phyloP scores from a whole-genome alignment of 2,329 filamentous ascomycete genomes.

The Penicillium sp. region DNA sequence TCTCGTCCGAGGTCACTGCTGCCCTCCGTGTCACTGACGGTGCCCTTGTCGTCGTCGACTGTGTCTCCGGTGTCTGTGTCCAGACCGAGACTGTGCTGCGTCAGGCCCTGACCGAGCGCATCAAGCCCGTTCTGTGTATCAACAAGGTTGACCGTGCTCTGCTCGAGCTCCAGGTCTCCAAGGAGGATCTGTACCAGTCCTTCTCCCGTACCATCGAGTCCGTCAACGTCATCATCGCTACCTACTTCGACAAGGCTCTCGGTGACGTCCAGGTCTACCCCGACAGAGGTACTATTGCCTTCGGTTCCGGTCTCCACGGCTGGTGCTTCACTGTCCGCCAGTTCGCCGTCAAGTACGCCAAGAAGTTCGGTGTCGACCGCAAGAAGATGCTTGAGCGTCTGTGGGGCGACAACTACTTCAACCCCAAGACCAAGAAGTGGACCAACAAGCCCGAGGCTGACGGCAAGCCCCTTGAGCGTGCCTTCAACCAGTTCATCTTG shows the following conservation, averaged over 20 bases:
- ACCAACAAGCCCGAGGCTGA: slow-evolving; percentile 81
- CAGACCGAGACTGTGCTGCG: slow-evolving; percentile 99
- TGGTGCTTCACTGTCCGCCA: slow-evolving; percentile 99
- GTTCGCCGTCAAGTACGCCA: slow-evolving; percentile 92
- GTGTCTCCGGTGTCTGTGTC: slow-evolving; percentile 99
- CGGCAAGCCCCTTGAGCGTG: slow-evolving; percentile 89
- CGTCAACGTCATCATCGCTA: slow-evolving; percentile 99
- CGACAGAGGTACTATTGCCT: slow-evolving; percentile 94
- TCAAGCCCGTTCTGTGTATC: slow-evolving; percentile 99
- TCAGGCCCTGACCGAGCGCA: slow-evolving; percentile 98
- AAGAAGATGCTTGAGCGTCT: slow-evolving; percentile 99
- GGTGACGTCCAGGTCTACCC: slow-evolving; percentile 99
- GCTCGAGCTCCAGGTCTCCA: slow-evolving; percentile 95
- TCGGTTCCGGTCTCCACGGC: slow-evolving; percentile 99
- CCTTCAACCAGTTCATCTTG: slow-evolving; percentile 99
- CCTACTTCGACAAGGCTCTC: slow-evolving; percentile 94
- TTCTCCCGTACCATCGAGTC: slow-evolving; percentile 99
- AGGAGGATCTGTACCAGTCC: slow-evolving; percentile 99
- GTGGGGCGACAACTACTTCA: slow-evolving; percentile 99
- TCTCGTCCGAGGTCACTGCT: slow-evolving; percentile 99
- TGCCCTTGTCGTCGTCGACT: slow-evolving; percentile 99
- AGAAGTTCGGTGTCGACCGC: slow-evolving; percentile 99
- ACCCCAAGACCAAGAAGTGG: slow-evolving; percentile 99
- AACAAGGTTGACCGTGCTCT: slow-evolving; percentile 99
- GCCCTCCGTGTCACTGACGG: slow-evolving; percentile 99